phyloP scores from a whole-genome alignment of 495 filamentous ascomycete species.

The Cercophora samala region DNA sequence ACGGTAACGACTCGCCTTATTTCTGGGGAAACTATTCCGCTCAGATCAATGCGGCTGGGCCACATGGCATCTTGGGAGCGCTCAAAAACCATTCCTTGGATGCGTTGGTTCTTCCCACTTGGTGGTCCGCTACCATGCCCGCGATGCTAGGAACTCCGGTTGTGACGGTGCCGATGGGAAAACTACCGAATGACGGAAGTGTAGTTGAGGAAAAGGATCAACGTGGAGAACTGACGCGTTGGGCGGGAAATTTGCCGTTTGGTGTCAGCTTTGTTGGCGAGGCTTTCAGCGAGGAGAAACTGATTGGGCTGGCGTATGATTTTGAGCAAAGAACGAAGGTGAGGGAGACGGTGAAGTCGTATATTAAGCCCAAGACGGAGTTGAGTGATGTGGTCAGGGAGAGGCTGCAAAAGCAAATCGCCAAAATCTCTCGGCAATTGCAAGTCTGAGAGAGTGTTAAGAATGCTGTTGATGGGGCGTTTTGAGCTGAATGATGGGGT shows the following conservation, averaged over 20 bases:
- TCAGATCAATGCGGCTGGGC: constrained; percentile 23
- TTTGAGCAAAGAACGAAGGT: constrained; percentile 62
- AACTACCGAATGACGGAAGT: constrained; percentile 13
- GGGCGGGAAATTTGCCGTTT: constrained; percentile 14
- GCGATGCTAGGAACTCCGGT: constrained; percentile 35
- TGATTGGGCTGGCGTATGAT: constrained; percentile 65
- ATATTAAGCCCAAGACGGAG: constrained; percentile 47
- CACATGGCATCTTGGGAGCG: not conserved
- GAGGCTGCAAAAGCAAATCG: not conserved
- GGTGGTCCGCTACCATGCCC: constrained; percentile 25
- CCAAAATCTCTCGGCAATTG: not conserved
- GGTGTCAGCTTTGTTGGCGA: constrained; percentile 51
- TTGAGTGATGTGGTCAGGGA: constrained; percentile 36
- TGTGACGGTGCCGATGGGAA: constrained; percentile 48
- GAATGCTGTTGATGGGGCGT: not conserved
- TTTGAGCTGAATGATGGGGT: not conserved
- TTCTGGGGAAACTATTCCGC: constrained; percentile 21
- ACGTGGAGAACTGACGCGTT: constrained; percentile 16
- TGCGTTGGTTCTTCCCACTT: constrained; percentile 43
- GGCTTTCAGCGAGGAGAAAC: constrained; percentile 50
- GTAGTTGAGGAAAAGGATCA: constrained; percentile 16
- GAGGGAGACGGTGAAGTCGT: constrained; percentile 45
- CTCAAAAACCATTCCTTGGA: constrained; percentile 29
- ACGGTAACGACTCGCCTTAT: not conserved
- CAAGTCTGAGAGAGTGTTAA: not conserved